Percentiles rank a stretch among this genome's conserved stretches.
Conservation (phyloP, 495 filamentous ascomycete genomes). For the Glonium stellatum region DNA sequence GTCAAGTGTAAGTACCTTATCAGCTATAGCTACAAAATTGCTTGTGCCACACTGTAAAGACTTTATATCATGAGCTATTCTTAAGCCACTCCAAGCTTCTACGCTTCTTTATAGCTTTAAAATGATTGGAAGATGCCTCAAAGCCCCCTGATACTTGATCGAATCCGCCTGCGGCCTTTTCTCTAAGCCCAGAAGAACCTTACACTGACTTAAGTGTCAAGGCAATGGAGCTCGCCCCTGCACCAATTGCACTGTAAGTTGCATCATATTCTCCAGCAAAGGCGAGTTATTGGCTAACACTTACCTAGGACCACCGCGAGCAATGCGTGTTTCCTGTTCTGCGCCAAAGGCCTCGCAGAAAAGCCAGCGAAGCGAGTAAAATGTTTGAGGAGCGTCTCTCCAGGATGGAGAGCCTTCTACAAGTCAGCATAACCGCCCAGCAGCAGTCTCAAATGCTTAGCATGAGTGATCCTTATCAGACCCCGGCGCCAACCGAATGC, state of each 20-base stretch:
- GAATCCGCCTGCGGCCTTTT: not conserved
- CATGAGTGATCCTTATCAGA: not conserved
- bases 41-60: not conserved
- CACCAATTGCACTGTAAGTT: conserved; percentile 3
- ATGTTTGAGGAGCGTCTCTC: conserved; percentile 1
- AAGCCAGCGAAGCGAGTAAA: conserved; percentile 1
- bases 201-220: not conserved
- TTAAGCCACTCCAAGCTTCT: not conserved
- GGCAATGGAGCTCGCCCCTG: conserved; percentile 3
- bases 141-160: not conserved
- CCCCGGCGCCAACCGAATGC: not conserved
- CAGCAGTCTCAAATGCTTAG: not conserved
- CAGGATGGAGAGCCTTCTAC: not conserved
- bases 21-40: not conserved
- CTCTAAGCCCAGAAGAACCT: not conserved
- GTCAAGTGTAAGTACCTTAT: not conserved
- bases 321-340: not conserved
- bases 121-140: not conserved
- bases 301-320: not conserved
- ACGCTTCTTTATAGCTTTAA: not conserved
- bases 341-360: not conserved
- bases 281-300: not conserved
- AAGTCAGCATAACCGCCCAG: not conserved
- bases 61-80: too few species aligned
- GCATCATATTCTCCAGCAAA: not conserved